Evolutionary conservation across 2,329 filamentous ascomycete species (phyloP), one percentile per base, ranked within the genome.

Genomic region (Phyllosticta ampelicida): DNA sequence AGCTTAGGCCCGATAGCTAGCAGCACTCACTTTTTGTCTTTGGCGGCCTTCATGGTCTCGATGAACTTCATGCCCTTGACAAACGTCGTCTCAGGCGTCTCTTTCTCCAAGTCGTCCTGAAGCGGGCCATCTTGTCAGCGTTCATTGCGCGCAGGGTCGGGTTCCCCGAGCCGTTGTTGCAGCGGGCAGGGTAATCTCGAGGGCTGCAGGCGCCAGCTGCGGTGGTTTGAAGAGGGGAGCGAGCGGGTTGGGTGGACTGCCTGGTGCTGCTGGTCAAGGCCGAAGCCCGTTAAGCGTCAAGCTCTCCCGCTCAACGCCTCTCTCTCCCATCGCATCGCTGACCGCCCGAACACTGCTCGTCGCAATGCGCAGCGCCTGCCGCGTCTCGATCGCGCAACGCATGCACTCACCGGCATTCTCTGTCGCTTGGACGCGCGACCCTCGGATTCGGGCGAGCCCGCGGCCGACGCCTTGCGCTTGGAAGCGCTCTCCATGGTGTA

Each of bases 1-100:
- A 44, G 36, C 36, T 48, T 59, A 55, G 53, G 48, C 23, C 51
- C 26, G 51, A 59, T 53, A 56, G 50, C 57, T 23, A 59, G 60
- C 21, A 61, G 16, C 60, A 77, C 81, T 67, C 79, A 92, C 89
- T 81, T 88, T 75, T 95, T 95, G 71, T 95, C 90, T 62, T 84
- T 83, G 20, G 88, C 89, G 63, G 82, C 80, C 65, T 85, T 85
- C 67, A 95, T 82, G 67, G 86, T 84, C 56, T 89, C 84, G 51
- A 95, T 75, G 67, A 95, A 87, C 63, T 80, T 81, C 65, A 89
- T 74, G 44, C 90, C 90, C 66, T 84, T 81, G 58, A 84, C 80
- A 13, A 84, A 85, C 2, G 87, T 91, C 16, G 84, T 84, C 68
- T 87, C 84, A 56, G 75, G 72, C 16, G 81, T 84, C 72, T 91